A percentile compares a stretch with the other conserved stretches of the same genome.
These are phyloP conservation scores for Pichia cabralensis DNA, from an alignment of 805 yeast species.

Conservation along the genomic window DNA sequence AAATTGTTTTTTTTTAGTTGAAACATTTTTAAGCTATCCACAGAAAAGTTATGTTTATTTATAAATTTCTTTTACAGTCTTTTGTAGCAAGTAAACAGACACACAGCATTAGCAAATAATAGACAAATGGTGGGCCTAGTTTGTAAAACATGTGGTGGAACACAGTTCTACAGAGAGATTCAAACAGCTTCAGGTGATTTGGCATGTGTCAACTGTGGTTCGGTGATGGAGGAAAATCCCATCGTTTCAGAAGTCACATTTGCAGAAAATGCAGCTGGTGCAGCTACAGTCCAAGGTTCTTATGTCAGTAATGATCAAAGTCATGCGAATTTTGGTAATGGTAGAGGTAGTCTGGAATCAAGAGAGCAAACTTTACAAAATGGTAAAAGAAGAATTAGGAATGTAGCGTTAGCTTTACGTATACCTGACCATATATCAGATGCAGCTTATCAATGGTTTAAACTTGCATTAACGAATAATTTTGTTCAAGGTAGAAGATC, in stretches of 20 bases:
- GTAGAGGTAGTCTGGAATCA: constrained; percentile 69
- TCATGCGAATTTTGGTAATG: constrained; percentile 60
- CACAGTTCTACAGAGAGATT: constrained; percentile 42
- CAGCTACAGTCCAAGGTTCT: constrained; percentile 92
- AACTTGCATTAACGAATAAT: constrained; percentile 72
- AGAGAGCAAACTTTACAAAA: constrained; percentile 83
- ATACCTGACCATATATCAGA: constrained; percentile 83
- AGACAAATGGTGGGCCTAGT: constrained; percentile 10
- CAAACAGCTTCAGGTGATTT: constrained; percentile 61
- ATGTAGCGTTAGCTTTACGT: constrained; percentile 66
- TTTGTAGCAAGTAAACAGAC: too few relatives aligned
- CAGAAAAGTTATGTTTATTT: too few relatives aligned
- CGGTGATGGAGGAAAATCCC: constrained; percentile 83
- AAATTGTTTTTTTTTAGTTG: too few relatives aligned
- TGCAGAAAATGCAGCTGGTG: constrained; percentile 87
- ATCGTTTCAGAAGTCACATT: constrained; percentile 93
- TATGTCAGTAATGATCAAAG: constrained; percentile 84
- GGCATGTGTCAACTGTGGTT: constrained; percentile 77
- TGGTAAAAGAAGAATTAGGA: constrained; percentile 69
- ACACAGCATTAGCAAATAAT: too few relatives aligned
- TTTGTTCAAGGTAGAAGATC: constrained; percentile 97
- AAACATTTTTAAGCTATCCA: too few relatives aligned
- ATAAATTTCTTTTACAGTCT: not conserved
- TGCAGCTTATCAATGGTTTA: constrained; percentile 84
- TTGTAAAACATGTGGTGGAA: constrained; percentile 39